Percentiles rank a stretch among this genome's conserved stretches.
Conservation (phyloP, 306 rosid genomes). For the Gastrolobium bilobum region DNA sequence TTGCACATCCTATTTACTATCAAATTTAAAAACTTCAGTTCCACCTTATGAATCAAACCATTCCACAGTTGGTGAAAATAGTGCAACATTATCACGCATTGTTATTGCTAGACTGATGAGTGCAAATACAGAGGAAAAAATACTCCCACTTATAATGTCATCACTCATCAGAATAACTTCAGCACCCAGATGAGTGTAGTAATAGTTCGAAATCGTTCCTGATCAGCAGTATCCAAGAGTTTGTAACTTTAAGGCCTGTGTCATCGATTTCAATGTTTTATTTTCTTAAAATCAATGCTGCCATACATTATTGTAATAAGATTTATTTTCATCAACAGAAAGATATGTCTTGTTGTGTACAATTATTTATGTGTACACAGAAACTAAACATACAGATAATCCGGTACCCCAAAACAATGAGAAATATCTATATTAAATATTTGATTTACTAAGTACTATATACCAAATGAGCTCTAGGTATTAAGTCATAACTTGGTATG, state of each 20-base stretch:
- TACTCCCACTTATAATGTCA: too few species aligned
- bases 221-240: slow-evolving; percentile 96
- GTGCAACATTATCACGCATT: too few species aligned
- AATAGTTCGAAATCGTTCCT: slow-evolving; percentile 88
- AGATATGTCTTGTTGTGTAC: slow-evolving; percentile 14
- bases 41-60: too few species aligned
- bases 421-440: background rate
- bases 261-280: slow-evolving; percentile 89
- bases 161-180: too few species aligned
- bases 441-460: slow-evolving; percentile 16
- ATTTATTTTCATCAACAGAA: slow-evolving; percentile 23
- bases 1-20: too few species aligned
- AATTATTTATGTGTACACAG: slow-evolving; percentile 31
- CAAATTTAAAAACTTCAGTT: too few species aligned
- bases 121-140: too few species aligned
- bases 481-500: background rate
- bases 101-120: too few species aligned
- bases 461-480: slow-evolving; percentile 19
- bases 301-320: slow-evolving; percentile 40
- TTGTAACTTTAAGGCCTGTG: slow-evolving; percentile 81
- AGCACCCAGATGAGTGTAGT: slow-evolving; percentile 84
- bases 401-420: slow-evolving; percentile 15
- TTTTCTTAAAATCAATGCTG: slow-evolving; percentile 92
- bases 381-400: slow-evolving; percentile 35
- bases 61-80: too few species aligned